phyloP scores from a whole-genome alignment of 129 eudicot species.

The Tanacetum coccineum region DNA sequence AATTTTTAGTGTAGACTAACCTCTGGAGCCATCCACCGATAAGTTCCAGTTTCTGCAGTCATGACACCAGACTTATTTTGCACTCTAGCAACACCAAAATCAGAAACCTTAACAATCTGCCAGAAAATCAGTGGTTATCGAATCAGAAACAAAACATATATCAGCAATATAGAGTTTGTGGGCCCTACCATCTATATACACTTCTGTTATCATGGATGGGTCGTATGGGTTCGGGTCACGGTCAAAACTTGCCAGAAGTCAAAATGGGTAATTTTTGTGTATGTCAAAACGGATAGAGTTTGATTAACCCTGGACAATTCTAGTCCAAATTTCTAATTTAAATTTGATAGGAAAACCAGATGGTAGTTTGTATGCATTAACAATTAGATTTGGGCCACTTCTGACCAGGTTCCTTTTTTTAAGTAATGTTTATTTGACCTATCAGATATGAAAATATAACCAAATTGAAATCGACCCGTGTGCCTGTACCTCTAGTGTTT shows the following conservation, averaged over 20 bases:
- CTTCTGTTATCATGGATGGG: neutral
- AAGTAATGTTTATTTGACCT: neutral
- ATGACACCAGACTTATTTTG: constrained; percentile 48
- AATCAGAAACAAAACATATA: neutral
- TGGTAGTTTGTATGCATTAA: neutral
- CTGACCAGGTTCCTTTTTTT: neutral
- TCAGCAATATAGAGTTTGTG: constrained; percentile 10
- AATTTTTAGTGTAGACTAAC: constrained; percentile 24
- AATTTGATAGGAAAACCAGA: neutral
- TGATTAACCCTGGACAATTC: no score
- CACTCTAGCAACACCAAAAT: constrained; percentile 73
- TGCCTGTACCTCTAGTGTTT: neutral
- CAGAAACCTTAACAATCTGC: constrained; percentile 62
- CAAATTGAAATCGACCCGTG: neutral
- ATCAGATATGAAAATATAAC: neutral
- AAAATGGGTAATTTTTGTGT: neutral
- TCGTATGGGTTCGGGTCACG: no score
- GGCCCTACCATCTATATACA: constrained; percentile 1
- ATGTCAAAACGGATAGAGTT: no score
- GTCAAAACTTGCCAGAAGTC: neutral
- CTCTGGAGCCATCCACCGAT: constrained; percentile 79
- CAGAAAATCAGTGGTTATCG: constrained; percentile 1
- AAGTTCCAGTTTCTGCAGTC: constrained; percentile 73
- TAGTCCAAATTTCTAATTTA: neutral
- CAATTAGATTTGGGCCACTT: neutral